Percentiles rank a stretch among this genome's conserved stretches.
phyloP scores from a whole-genome alignment of 1,284 basidiomycete species.

The Ceratorhiza oryzae-sativae region DNA sequence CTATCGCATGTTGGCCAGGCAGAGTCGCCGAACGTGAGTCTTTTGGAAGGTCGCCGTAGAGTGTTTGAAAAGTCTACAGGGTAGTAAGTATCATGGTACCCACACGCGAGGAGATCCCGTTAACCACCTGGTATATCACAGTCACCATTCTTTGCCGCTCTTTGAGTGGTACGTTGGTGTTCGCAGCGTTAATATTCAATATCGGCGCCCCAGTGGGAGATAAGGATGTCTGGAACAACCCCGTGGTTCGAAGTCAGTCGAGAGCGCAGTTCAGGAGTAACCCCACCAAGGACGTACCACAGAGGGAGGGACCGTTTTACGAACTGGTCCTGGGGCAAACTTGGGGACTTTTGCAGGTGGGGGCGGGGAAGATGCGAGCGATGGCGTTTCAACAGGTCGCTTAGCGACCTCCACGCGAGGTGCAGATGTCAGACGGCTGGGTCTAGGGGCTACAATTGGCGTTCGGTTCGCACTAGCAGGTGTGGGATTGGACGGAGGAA shows the following conservation, averaged over 20 bases:
- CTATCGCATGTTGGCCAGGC: constrained; percentile 75
- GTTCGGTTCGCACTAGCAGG: constrained; percentile 24
- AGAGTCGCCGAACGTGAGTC: constrained; percentile 57
- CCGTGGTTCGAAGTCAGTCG: constrained; percentile 16
- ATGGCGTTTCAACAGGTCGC: constrained; percentile 19
- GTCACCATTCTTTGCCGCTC: constrained; percentile 62
- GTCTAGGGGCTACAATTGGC: neutral
- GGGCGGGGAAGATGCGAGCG: constrained; percentile 3
- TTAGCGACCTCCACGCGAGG: constrained; percentile 7
- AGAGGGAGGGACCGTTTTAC: constrained; percentile 25
- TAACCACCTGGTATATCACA: constrained; percentile 60
- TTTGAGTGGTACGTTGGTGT: constrained; percentile 68
- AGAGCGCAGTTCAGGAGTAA: neutral
- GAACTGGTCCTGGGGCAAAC: constrained; percentile 25
- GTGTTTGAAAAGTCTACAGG: constrained; percentile 67
- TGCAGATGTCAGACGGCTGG: neutral
- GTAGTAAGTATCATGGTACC: constrained; percentile 60
- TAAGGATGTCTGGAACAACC: constrained; percentile 16
- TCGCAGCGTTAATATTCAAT: constrained; percentile 67
- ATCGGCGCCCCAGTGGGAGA: constrained; percentile 64
- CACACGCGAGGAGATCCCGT: constrained; percentile 47
- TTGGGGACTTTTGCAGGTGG: constrained; percentile 35
- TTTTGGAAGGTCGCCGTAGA: constrained; percentile 63
- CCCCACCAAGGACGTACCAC: constrained; percentile 7
- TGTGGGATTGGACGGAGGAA: neutral